Percentiles rank a stretch among this genome's conserved stretches.
These are phyloP conservation scores for Colletotrichum lindemuthianum DNA, from an alignment of 2,329 filamentous ascomycete species.

Conservation along the genomic window DNA sequence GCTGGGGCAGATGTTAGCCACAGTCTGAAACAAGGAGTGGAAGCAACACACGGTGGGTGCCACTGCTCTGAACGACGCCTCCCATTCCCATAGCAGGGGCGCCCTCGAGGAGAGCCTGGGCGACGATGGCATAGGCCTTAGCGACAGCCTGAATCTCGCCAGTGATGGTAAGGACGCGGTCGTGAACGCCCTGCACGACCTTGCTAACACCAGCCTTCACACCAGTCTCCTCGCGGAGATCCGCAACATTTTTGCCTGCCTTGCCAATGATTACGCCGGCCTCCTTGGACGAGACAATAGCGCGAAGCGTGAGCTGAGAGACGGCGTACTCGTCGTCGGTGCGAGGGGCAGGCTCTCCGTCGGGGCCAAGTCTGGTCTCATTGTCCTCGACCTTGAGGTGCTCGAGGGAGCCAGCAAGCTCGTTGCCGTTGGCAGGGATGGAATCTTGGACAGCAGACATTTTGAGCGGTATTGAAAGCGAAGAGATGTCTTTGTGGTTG, in stretches of 20 bases:
- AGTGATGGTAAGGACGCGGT: constrained; percentile 95
- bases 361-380: constrained; percentile 70
- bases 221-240: constrained; percentile 95
- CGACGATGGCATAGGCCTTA: constrained; percentile 92
- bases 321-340: constrained; percentile 97
- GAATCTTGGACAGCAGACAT: constrained; percentile 74
- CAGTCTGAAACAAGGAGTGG: background rate
- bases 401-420: constrained; percentile 69
- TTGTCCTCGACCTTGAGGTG: constrained; percentile 74
- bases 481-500: background rate
- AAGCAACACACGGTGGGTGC: constrained; percentile 84
- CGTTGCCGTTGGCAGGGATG: constrained; percentile 67
- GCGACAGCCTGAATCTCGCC: constrained; percentile 89
- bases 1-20: constrained; percentile 64
- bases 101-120: constrained; percentile 89
- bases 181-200: constrained; percentile 96
- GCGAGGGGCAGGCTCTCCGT: constrained; percentile 84
- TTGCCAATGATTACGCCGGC: constrained; percentile 99
- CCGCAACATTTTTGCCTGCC: constrained; percentile 96
- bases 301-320: constrained; percentile 91
- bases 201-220: constrained; percentile 99
- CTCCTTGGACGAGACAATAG: constrained; percentile 98
- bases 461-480: constrained; percentile 38
- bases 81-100: constrained; percentile 97
- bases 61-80: constrained; percentile 84